These are phyloP conservation scores for Suillus variegatus DNA, from an alignment of 768 basidiomycete species.

Conservation along the genomic window DNA sequence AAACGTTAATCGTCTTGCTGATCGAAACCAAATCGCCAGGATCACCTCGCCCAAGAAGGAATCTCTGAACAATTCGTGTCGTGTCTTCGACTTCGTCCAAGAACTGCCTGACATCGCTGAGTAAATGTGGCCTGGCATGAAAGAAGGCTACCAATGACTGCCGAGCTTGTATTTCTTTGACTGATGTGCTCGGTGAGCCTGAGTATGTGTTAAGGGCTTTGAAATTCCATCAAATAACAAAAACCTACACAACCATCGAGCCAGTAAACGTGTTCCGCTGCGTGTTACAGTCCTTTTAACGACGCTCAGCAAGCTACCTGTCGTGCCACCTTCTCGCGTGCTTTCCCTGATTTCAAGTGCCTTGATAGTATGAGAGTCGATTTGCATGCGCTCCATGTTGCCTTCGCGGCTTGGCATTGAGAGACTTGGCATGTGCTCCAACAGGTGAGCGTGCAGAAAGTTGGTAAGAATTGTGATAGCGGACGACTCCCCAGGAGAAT, in stretches of 20 bases:
- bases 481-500: slow-evolving; percentile 45
- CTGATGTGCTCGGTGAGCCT: slow-evolving; percentile 85
- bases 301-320: slow-evolving; percentile 73
- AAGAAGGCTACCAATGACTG: slow-evolving; percentile 82
- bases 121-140: slow-evolving; percentile 57
- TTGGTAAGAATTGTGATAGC: slow-evolving; percentile 65
- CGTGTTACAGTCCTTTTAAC: slow-evolving; percentile 78
- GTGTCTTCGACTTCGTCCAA: slow-evolving; percentile 68
- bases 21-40: slow-evolving; percentile 66
- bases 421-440: slow-evolving; percentile 77
- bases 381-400: slow-evolving; percentile 69
- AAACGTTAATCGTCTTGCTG: slow-evolving; percentile 59
- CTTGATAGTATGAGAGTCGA: slow-evolving; percentile 86
- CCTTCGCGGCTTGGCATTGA: slow-evolving; percentile 59
- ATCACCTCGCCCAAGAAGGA: slow-evolving; percentile 69
- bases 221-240: neutral
- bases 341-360: slow-evolving; percentile 85
- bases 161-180: slow-evolving; percentile 67
- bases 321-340: slow-evolving; percentile 67
- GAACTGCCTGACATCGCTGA: slow-evolving; percentile 57
- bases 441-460: slow-evolving; percentile 65
- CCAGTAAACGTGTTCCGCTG: slow-evolving; percentile 74
- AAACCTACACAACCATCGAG: slow-evolving; percentile 74
- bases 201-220: slow-evolving; percentile 17
- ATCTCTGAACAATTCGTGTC: slow-evolving; percentile 75